Base-by-base conservation (phyloP, 129 eudicot species). In the Kitagawia praeruptora region DNA sequence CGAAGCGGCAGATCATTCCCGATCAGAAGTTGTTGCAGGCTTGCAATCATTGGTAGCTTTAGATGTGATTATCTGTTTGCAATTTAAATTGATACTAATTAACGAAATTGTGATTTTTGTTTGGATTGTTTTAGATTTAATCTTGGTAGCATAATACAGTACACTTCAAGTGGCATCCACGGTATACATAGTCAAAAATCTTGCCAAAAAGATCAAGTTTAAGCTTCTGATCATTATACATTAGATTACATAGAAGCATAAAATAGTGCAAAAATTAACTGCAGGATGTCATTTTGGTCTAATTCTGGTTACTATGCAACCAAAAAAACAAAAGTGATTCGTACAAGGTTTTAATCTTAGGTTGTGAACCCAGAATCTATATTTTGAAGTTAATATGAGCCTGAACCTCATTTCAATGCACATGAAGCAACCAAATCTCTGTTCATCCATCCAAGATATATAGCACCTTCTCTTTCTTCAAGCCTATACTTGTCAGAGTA, bases 381-480 rank as follows among this genome's bases (percentile, higher is more conserved):
- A 25, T 31, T 37, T 28, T 11, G 25, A 75, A 21, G 27, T 48
- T 49, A 31, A 16, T 18, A 49, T 18, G 45, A 78, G 77, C 75
- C 74, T 48, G 47, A 38, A 44, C 67, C 10, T 84, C 86, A 92
- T 70, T 86, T 87, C 97, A 92, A 90, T 56, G 98, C 98, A 82
- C 93, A 87, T 70, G 96, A 84, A 84, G 89, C 93, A 64, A 90
- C 92, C 85, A 92, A 84, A 82, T 93, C 92, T 80, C 93, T 83
- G 56, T 88, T 86, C 92, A 82, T 88, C 93, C 98, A 93, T 14
- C 96, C 96, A 74, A 93, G 96, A 87, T 85, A 92, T 77, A 90
- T 78, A 77, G 88, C 96, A 40, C 90, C 96, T 79, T 90, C 93
- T 83, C 89, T 88, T 82, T 92, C 96, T 78, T 87, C 88, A 76